Conservation (phyloP, 2,329 filamentous ascomycete species). For the Fusarium sp. region DNA sequence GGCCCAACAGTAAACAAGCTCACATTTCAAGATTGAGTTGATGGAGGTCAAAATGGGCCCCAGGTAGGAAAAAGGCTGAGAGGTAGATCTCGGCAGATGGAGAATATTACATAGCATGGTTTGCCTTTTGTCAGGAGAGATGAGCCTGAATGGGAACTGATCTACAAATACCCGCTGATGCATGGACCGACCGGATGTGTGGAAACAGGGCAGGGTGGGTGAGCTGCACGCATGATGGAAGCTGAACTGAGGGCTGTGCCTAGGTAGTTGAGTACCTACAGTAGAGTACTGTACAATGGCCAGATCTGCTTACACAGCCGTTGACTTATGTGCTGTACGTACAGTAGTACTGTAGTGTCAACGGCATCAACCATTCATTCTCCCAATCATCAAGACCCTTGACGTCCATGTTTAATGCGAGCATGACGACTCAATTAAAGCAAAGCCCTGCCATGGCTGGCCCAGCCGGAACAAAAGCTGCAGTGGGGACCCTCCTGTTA, state of each 20-base stretch:
- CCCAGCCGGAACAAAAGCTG: slow-evolving; percentile 11
- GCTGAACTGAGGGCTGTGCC: not conserved
- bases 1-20: not conserved
- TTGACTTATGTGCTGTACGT: not conserved
- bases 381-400: not conserved
- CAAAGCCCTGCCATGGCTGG: not conserved
- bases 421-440: not conserved
- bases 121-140: slow-evolving; percentile 5
- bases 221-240: not conserved
- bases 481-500: slow-evolving; percentile 24
- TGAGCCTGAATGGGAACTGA: slow-evolving; percentile 18
- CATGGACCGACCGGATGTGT: slow-evolving; percentile 25
- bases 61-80: slow-evolving; percentile 22
- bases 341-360: not conserved
- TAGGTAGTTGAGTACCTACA: no score
- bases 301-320: not conserved
- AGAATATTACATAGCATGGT: slow-evolving; percentile 5
- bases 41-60: slow-evolving; percentile 3
- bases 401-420: not conserved
- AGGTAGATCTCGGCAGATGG: slow-evolving; percentile 34
- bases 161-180: slow-evolving; percentile 10
- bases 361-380: not conserved
- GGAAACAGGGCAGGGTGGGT: not conserved
- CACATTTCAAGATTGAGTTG: not conserved
- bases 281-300: not conserved